These are phyloP conservation scores for Moricandia moricandioides DNA, from an alignment of 345 rosid species.

Conservation along the genomic window DNA sequence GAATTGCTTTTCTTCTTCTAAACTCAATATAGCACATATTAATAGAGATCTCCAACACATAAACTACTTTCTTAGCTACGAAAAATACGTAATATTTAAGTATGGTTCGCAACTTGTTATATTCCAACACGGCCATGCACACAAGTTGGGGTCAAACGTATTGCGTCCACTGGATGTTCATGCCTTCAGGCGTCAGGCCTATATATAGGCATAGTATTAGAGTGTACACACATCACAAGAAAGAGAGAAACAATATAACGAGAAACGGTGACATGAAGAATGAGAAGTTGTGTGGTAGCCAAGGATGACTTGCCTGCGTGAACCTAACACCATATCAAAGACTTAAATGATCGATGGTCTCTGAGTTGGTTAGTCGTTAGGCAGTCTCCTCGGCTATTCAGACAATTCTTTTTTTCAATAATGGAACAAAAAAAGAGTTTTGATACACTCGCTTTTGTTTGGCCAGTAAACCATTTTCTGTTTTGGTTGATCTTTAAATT, in stretches of 20 bases:
- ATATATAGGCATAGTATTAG: constrained; percentile 3
- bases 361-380: constrained; percentile 11
- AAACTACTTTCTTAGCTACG: background rate
- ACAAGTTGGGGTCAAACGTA: constrained; percentile 26
- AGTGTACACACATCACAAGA: background rate
- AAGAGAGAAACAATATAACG: background rate
- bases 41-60: background rate
- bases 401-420: background rate
- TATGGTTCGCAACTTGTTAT: constrained; percentile 11
- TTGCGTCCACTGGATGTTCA: constrained; percentile 16
- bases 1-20: background rate
- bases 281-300: constrained; percentile 34
- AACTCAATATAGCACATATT: background rate
- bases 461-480: too few relatives aligned
- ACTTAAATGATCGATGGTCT: constrained; percentile 3
- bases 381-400: constrained; percentile 42
- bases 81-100: constrained; percentile 1
- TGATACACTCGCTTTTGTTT: background rate
- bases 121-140: constrained; percentile 15
- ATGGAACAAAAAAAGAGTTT: background rate
- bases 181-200: constrained; percentile 10
- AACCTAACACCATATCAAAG: constrained; percentile 12
- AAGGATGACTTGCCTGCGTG: constrained; percentile 41
- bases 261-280: constrained; percentile 30
- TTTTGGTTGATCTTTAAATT: background rate